Percentiles rank a stretch among this genome's conserved stretches.
phyloP scores from a whole-genome alignment of 305 asterid genomes.

The Fraxinus baroniana region DNA sequence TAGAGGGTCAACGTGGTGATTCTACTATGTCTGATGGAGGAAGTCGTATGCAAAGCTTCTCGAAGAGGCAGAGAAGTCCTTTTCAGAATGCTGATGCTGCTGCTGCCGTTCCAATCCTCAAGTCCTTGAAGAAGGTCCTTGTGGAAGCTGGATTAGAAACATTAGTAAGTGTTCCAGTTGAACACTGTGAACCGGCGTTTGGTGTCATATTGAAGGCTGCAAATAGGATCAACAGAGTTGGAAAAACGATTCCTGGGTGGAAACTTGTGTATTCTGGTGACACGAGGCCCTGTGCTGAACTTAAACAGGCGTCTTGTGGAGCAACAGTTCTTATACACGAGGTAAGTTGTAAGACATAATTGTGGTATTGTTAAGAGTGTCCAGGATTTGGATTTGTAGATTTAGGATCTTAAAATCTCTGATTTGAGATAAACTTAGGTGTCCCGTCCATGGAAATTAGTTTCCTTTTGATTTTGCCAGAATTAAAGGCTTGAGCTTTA shows the following conservation, averaged over 20 bases:
- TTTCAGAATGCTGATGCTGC: slow-evolving; percentile 41
- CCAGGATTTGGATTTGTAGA: not conserved
- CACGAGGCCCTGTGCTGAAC: slow-evolving; percentile 92
- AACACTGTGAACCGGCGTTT: slow-evolving; percentile 83
- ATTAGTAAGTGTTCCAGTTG: slow-evolving; percentile 69
- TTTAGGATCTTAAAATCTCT: not conserved
- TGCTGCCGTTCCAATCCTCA: slow-evolving; percentile 42
- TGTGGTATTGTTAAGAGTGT: not conserved
- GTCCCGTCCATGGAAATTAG: not conserved
- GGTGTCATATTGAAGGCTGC: slow-evolving; percentile 67
- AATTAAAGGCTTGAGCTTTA: not conserved
- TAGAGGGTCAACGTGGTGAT: slow-evolving; percentile 24
- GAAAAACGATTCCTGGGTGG: slow-evolving; percentile 86
- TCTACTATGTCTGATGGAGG: slow-evolving; percentile 56
- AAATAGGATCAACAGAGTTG: slow-evolving; percentile 44
- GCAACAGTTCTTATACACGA: slow-evolving; percentile 92
- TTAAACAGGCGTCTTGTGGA: slow-evolving; percentile 61
- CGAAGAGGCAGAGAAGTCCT: slow-evolving; percentile 53
- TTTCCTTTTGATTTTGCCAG: not conserved
- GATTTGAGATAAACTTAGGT: not conserved
- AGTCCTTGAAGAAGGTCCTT: slow-evolving; percentile 48
- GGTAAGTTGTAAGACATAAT: slow-evolving; percentile 38
- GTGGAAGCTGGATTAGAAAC: slow-evolving; percentile 72
- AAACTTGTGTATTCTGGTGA: slow-evolving; percentile 94
- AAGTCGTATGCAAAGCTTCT: slow-evolving; percentile 68